phyloP scores from a whole-genome alignment of 179 eudicot species.

The Gypsophila paniculata region DNA sequence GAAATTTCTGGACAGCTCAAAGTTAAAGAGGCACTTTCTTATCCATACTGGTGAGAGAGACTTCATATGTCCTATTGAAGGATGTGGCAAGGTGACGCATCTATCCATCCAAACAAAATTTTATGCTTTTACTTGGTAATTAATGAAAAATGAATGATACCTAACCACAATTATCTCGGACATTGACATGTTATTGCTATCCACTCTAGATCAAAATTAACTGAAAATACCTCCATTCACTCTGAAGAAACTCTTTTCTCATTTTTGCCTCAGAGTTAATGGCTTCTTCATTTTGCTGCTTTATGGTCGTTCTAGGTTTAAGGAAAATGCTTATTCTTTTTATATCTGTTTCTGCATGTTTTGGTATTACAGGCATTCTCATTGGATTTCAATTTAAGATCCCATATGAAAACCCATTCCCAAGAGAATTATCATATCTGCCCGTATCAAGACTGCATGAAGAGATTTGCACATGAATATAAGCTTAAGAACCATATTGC shows the following conservation, averaged over 20 bases:
- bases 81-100: conserved; percentile 89
- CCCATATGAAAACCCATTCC: conserved; percentile 97
- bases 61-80: conserved; percentile 88
- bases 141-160: neutral
- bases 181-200: conserved; percentile 7
- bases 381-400: conserved; percentile 93
- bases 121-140: neutral
- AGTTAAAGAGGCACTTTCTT: conserved; percentile 87
- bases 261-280: neutral
- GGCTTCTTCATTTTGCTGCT: neutral
- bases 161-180: neutral
- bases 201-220: neutral
- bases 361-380: conserved; percentile 81
- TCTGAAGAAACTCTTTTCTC: neutral
- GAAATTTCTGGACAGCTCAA: conserved; percentile 99
- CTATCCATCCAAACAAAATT: conserved; percentile 19
- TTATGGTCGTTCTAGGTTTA: neutral
- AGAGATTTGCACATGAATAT: conserved; percentile 95
- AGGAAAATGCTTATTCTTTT: neutral
- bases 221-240: neutral
- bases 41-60: conserved; percentile 97
- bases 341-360: conserved; percentile 5
- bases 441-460: conserved; percentile 87
- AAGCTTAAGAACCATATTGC: conserved; percentile 86
- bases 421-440: conserved; percentile 96